Base-by-base conservation (phyloP, 148 eudicot species). In the Amaranthus hypochondriacus region DNA sequence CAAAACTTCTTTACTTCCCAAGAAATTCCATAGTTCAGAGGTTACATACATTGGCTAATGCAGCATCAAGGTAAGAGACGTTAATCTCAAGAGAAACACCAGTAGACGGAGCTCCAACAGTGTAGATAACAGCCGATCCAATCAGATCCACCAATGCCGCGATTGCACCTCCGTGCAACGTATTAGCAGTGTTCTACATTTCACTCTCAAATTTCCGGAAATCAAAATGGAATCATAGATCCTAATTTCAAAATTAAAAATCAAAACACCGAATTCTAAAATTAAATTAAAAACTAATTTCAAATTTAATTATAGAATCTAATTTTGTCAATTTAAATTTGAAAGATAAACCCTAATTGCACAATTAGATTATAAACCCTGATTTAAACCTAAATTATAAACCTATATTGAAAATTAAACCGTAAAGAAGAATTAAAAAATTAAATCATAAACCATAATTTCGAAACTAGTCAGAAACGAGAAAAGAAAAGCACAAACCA, bases 31-130 rank as follows among this genome's bases (percentile, higher is more conserved):
- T 10, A 69, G 56, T 13, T 4, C 43, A 13, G 71, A 65, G 56
- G 70, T 14, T 78, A 63, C 80, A 6, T 74, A 93, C 95, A 77
- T 89, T 76, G 57, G 69, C 70, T 68, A 74, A 80, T 73, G 91
- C 95, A 48, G 89, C 90, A 66, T 87, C 92, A 82, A 91, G 71
- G 74, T 93, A 91, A 13, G 98, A 88, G 46, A 93, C 90, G 56
- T 88, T 91, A 70, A 93, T 89, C 84, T 93, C 97, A 9, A 93
- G 91, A 65, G 97, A 89, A 69, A 88, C 96, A 3, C 97, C 95
- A 12, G 87, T 75, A 5, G 69, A 9, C 6, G 78, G 78, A 71
- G 81, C 80, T 5, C 91, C 89, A 60, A 74, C 72, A 13, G 91
- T 79, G 74, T 15, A 77, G 2, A 91, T 71, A 50, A 70, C 89